Evolutionary conservation across 495 filamentous ascomycete genomes (phyloP), one percentile per base, ranked within the genome.

Genomic region (Penicillium pulvis): DNA sequence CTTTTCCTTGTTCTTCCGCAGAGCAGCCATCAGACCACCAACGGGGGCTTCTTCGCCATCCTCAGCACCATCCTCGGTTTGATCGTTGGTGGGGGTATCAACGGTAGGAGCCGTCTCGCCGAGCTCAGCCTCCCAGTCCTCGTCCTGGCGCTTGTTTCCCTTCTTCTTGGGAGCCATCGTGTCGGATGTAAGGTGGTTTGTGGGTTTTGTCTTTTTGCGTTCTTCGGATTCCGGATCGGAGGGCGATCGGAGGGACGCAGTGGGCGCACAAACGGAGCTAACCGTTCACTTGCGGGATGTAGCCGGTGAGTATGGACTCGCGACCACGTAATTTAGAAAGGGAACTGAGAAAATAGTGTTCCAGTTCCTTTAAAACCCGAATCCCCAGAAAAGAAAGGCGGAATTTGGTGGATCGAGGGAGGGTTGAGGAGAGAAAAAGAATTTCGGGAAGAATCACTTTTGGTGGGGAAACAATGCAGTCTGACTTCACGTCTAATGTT

Each of bases 71-170:
- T 78, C 72, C 51, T 76, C 73, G 8, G 51, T 12, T 3, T 79
- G 72, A 39, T 79, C 79, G 49, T 81, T 78, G 39, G 74, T 78
- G 43, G 80, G 79, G 42, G 73, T 71, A 33, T 78, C 74, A 5
- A 78, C 74, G 33, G 78, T 72, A 36, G 82, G 83, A 52, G 85
- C 82, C 10, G 83, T 70, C 75, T 96, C 95, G 61, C 91, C 93
- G 14, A 97, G 81, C n/a, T 97, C 94, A 39, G 90, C 86, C 67
- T 99, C 94, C 94, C 95, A 98, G 79, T 96, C 91, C 69, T 96
- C 91, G 67, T 90, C 83, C 66, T 83, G 87, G 75, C 89, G 90
- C 79, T 91, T 96, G 71, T 87, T 88, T 74, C 86, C 88, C 82
- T 96, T 94, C 82, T 95, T 96, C 79, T 96, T 97, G 42, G 93